Percentiles rank a stretch among this genome's conserved stretches.
Conservation (phyloP, 441 rosid genomes). For the Biscutella laevigata region DNA sequence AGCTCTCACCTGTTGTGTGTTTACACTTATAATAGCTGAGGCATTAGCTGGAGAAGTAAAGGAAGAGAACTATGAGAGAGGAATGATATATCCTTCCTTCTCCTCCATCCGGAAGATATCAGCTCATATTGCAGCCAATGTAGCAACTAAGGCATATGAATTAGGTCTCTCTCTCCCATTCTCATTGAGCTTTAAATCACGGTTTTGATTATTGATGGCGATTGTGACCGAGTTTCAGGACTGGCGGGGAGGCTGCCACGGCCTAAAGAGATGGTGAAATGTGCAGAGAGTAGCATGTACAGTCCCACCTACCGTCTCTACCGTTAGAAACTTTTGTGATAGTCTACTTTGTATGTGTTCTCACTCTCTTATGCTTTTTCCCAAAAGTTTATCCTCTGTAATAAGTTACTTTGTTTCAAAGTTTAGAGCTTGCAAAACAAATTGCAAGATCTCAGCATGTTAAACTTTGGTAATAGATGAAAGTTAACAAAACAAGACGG, state of each 20-base stretch:
- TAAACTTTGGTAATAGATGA: too few relatives aligned
- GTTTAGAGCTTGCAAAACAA: too few relatives aligned
- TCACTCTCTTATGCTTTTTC: background rate
- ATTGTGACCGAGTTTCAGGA: conserved; percentile 26
- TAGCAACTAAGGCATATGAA: conserved; percentile 61
- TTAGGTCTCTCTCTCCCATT: conserved; percentile 29
- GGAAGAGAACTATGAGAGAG: conserved; percentile 45
- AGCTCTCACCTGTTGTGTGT: background rate
- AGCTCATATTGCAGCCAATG: conserved; percentile 55
- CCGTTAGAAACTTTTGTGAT: conserved; percentile 27
- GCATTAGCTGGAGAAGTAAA: conserved; percentile 55
- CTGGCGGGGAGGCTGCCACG: conserved; percentile 55
- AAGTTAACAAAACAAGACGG: too few relatives aligned
- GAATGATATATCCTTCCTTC: conserved; percentile 57
- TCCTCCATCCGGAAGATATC: conserved; percentile 52
- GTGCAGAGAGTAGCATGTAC: conserved; percentile 70
- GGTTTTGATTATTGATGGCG: background rate
- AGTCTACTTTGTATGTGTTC: background rate
- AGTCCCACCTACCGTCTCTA: conserved; percentile 46
- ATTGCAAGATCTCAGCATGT: too few relatives aligned
- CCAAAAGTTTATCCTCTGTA: too few relatives aligned
- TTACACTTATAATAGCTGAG: conserved; percentile 36
- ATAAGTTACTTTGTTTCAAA: too few relatives aligned
- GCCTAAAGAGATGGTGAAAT: conserved; percentile 45
- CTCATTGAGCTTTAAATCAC: background rate